Base-by-base conservation (phyloP, 441 rosid species). In the Daphne laureola region DNA sequence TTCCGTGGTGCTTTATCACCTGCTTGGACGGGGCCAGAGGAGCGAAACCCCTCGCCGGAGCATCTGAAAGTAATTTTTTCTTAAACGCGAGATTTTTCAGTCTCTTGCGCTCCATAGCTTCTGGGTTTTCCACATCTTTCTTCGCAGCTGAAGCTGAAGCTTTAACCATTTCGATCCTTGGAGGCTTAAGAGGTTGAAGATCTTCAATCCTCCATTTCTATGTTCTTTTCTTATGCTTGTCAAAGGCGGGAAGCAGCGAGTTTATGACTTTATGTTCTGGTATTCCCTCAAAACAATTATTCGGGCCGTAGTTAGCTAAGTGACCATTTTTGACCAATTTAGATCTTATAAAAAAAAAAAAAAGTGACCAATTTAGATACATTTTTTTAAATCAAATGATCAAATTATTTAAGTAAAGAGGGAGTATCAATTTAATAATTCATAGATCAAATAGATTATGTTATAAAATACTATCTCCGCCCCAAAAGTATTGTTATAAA, bases 1-100 rank as follows among this genome's bases (percentile, higher is more conserved):
- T 71, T 57, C 95, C 96, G 17, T 84, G 89, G 71, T 91, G 96
- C 67, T 91, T 91, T 8, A 73, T 43, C 16, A 76, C 79, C 42
- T 72, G 77, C 49, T 79, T 88, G 4, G 95, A 78, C 0, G 95
- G 89, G 51, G 66, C 40, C 14, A 84, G 82, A 4, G 74, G 71
- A 40, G 73, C 45, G 40, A 57, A 17, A 55, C 70, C 58, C 43
- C 62, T 79, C 75, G 82, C 66, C 3, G 80, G 86, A 26, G 79
- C 62, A 18, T 68, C 77, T 14, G 89, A 78, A 41, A 90, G 67
- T 3, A 82, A 18, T 15, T 48, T 58, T 64, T 71, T 79, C 36
- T 69, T 59, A 43, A 82, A 44, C 13, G 90, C 86, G 1, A 79
- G 80, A 65, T 64, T 69, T 70, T 86, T 84, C 18, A 84, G 66